A percentile compares a stretch with the other conserved stretches of the same genome.
Conservation (phyloP, 495 filamentous ascomycete genomes). For the Mytilinidion resinicola region DNA sequence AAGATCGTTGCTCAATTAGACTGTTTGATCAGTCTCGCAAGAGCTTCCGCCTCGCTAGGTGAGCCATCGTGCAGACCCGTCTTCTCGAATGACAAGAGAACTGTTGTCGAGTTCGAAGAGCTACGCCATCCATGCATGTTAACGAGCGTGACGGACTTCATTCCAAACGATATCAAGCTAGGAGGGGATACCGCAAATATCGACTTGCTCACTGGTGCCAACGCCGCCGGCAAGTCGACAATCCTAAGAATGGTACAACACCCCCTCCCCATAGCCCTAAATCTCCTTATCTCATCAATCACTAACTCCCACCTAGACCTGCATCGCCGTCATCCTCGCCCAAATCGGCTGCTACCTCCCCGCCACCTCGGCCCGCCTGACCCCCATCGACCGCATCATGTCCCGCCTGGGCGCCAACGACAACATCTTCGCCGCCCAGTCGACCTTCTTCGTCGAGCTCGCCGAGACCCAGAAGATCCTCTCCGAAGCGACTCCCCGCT, state of each 20-base stretch:
- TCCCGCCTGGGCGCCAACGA: constrained; percentile 96
- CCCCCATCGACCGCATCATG: constrained; percentile 96
- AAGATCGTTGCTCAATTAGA: constrained; percentile 87
- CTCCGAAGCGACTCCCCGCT: constrained; percentile 86
- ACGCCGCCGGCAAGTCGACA: constrained; percentile 98
- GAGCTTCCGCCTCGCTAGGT: constrained; percentile 75
- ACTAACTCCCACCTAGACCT: constrained; percentile 50
- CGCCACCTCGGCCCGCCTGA: constrained; percentile 73
- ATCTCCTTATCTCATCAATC: constrained; percentile 10
- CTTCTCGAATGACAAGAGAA: constrained; percentile 77
- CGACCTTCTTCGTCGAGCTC: constrained; percentile 97
- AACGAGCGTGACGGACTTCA: constrained; percentile 84
- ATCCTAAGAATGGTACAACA: constrained; percentile 77
- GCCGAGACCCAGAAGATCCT: constrained; percentile 98
- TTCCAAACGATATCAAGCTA: constrained; percentile 88
- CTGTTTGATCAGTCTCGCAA: constrained; percentile 87
- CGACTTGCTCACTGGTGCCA: constrained; percentile 89
- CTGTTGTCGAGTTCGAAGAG: constrained; percentile 82
- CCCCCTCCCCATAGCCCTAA: too few relatives aligned
- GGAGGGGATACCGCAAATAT: constrained; percentile 76
- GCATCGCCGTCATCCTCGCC: constrained; percentile 96
- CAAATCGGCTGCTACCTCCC: constrained; percentile 95
- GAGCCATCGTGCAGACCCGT: constrained; percentile 79
- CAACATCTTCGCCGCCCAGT: constrained; percentile 97
- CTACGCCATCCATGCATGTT: constrained; percentile 93